Base-by-base conservation (phyloP, 257 asterid genomes). In the Salvia miltiorrhiza region DNA sequence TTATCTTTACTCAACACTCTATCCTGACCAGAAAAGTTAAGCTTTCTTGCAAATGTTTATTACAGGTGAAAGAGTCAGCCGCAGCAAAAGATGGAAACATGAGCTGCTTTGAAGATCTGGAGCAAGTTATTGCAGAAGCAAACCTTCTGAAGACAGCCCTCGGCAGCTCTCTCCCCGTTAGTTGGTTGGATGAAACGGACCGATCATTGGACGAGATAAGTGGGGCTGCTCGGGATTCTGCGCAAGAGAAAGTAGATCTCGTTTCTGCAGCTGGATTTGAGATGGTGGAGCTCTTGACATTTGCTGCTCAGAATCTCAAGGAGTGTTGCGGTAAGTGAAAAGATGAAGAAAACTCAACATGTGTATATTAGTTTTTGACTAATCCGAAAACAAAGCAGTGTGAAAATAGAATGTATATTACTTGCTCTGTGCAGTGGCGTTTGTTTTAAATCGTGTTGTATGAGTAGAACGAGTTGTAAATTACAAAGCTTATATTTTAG, bases 221-320 rank as follows among this genome's bases (percentile, higher is more conserved):
- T 33, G 71, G 7, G 28, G 44, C 8, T 24, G 73, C 37, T 71
- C 39, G 28, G 9, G 66, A 72, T 41, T 14, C 78, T 0, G 70
- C 74, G 56, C 49, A 10, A 17, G 84, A 74, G 55, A 90, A 80
- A 55, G 69, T 84, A 14, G 96, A 93, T 71, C 84, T 93, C 65
- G 97, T 93, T 67, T 86, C 96, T 24, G 97, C 90, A 50, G 96
- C 93, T 49, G 98, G 97, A 21, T 78, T 78, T 68, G 97, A 93
- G 82, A 90, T 93, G 95, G 91, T 93, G 73, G 97, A 93, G 83
- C 97, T 93, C 73, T 76, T 88, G 86, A 75, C 87, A 32, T 80
- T 90, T 65, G 87, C 88, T 47, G 90, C 96, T 37, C 86, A 78
- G 40, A 41, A 79, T 62, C 77, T 85, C 71, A 93, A 85, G 78